Evolutionary conservation across 1,284 basidiomycete genomes (phyloP), one percentile per base, ranked within the genome.

Genomic region (Neonothopanus nambi): DNA sequence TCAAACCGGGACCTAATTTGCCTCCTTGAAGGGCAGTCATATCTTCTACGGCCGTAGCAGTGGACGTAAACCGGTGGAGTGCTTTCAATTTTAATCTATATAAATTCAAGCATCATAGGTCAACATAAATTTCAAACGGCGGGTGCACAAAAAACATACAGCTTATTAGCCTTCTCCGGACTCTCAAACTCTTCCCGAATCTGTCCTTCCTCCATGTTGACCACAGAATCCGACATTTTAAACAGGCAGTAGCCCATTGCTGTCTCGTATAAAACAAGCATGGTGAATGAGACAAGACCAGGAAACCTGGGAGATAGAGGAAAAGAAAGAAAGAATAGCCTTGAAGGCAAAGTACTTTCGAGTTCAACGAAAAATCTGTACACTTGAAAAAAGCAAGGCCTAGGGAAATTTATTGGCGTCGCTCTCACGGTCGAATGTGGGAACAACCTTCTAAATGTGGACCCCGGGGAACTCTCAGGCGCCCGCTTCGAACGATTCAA

Each of bases 11-110:
- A 51, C 92, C 92, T 48, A 98, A 71, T 75, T 97, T 95, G 59
- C 95, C 95, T 51, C 90, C 89, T 68, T 96, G 93, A 44, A 98
- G 75, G 12, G 95, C 87, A 28, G 93, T 92, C 63, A 98, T 88
- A 69, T 98, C 96, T 73, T 98, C 95, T n/a, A 99, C 96, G n/a
- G 97, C 96, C 20, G 89, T 88, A 24, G 93, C 97, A 9, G 96
- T 98, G 44, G 94, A 96, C 35, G 91, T 91, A 74, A 99, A 99
- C 52, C 94, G 91, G 76, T 99, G 96, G 54, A 99, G 81, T 39
- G 94, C 93, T 70, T 96, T 93, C 55, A 99, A 78, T 75, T 98
- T 97, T 58, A 98, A 77, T 47, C 95, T 96, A 60, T 12, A 52
- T 5, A 40, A 36, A 8, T 13, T 41, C 12, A 33, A 15, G 9